Evolutionary conservation across 2,329 filamentous ascomycete genomes (phyloP), one percentile per base, ranked within the genome.

Genomic region (Exophiala oligosperma): DNA sequence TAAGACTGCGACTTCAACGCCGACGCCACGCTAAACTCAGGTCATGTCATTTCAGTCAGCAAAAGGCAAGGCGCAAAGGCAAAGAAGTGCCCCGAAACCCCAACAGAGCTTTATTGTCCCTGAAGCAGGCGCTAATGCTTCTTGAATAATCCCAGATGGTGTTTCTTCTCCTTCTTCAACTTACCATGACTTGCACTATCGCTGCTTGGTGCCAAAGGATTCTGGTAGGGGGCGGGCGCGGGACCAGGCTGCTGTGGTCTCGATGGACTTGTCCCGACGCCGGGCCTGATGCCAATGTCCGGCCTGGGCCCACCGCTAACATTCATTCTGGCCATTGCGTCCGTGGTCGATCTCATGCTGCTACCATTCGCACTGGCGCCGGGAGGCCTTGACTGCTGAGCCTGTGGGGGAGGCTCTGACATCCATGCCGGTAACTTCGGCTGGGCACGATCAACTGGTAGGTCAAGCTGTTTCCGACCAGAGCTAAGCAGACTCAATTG

Each of bases 361-460:
- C 61, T 49, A 32, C 57, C 62, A 40, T 64, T 66, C 17, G 57
- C 49, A 8, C 21, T 11, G 14, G 56, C 49, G n/a, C 55, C 50
- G 48, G 63, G 58, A 41, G 64, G 60, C 55, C 49, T 54, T n/a
- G 59, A 59, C 35, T 67, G 66, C 12, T 49, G 66, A 38, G 61
- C 68, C 57, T 61, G 60, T 57, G 85, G 78, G 3, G 78, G 77
- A 47, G 79, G 75, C 24, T 87, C 84, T 51, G 86, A 84, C 8
- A 99, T 76, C 75, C 96, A 91, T 4, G 87, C 87, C 1, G 94
- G 94, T 0, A 92, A 90, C 61, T 88, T 87, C n/a, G 86, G 88
- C 68, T 87, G 86, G 2, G 91, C 91, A 40, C 87, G 81, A 61
- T 97, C 92, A 56, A 87, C 80, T 0, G 93, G 94, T 4, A 99